These are phyloP conservation scores for Conticribra weissflogii DNA, from an alignment of 108 stramenopile genomes.

Conservation along the genomic window DNA sequence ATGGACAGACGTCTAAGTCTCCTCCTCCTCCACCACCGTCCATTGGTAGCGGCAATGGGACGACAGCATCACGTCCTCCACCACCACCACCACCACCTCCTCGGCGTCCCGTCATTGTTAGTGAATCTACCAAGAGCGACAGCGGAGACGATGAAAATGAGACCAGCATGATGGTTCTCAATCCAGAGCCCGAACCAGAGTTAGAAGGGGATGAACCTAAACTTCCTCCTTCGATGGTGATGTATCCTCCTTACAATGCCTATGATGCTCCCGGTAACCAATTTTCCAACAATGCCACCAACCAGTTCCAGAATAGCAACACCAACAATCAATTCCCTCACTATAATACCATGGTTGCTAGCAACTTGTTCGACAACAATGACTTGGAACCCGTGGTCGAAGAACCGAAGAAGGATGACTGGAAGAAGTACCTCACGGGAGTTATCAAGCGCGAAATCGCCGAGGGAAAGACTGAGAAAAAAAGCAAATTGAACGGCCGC, in stretches of 20 bases:
- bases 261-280: no score
- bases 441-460: background rate
- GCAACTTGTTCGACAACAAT: background rate
- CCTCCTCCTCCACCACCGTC: background rate
- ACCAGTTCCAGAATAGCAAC: no score
- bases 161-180: background rate
- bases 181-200: background rate
- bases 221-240: no score
- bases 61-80: background rate
- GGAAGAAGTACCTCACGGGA: background rate
- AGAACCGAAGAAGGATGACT: background rate
- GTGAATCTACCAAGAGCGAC: background rate
- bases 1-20: no score
- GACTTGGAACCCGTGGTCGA: background rate
- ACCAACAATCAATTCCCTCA: no score
- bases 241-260: no score
- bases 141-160: background rate
- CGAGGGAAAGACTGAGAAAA: background rate
- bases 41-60: background rate
- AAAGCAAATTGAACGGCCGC: constrained; percentile 17
- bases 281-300: no score
- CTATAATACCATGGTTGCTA: no score
- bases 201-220: background rate
- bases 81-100: background rate
- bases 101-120: background rate